Evolutionary conservation across 2,329 filamentous ascomycete species (phyloP).

Genomic region (Neonectria faginata): DNA sequence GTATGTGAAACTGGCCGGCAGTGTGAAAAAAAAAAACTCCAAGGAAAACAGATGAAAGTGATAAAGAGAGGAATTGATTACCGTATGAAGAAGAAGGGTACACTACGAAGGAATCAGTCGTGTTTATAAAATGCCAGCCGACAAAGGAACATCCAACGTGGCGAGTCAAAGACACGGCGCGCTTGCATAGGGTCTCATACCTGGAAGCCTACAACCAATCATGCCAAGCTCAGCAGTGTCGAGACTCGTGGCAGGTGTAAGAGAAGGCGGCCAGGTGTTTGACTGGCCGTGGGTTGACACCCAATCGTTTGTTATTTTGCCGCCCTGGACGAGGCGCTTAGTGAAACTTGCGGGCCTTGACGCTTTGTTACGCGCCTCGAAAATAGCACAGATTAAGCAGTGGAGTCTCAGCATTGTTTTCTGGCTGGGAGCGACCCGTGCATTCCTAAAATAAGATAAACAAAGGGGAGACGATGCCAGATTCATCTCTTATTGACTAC

Average conservation of each 20-base stretch:
- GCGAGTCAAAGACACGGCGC: slow-evolving; percentile 13
- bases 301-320: slow-evolving; percentile 40
- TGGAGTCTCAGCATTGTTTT: background rate
- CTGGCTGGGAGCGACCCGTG: background rate
- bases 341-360: slow-evolving; percentile 35
- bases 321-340: slow-evolving; percentile 39
- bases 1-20: slow-evolving; percentile 34
- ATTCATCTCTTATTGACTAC: background rate
- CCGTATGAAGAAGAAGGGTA: slow-evolving; percentile 5
- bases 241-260: background rate
- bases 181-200: background rate
- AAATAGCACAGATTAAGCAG: background rate
- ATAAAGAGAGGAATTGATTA: slow-evolving; percentile 19
- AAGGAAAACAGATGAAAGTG: slow-evolving; percentile 14
- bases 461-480: background rate
- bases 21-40: slow-evolving; percentile 18
- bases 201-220: slow-evolving; percentile 34
- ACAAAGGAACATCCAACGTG: slow-evolving; percentile 3
- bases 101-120: background rate
- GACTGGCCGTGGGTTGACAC: slow-evolving; percentile 13
- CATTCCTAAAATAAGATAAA: background rate
- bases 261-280: slow-evolving; percentile 20
- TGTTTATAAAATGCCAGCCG: slow-evolving; percentile 2
- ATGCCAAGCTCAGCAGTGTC: slow-evolving; percentile 9
- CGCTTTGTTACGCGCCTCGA: background rate